A percentile compares a stretch with the other conserved stretches of the same genome.
phyloP scores from a whole-genome alignment of 257 asterid species.

The Nicotiana otophora region DNA sequence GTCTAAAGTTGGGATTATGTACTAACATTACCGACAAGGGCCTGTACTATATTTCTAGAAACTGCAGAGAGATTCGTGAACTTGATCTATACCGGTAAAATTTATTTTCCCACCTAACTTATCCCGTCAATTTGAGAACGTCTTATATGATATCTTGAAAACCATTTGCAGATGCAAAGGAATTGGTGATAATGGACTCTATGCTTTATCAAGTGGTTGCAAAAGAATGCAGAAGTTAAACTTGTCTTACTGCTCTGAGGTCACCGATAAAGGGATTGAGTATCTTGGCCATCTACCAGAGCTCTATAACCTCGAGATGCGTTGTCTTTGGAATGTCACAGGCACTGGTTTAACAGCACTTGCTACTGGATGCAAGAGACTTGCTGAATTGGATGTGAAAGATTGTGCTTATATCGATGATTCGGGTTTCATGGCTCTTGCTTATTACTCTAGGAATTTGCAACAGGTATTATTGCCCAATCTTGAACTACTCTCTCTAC shows the following conservation, averaged over 20 bases:
- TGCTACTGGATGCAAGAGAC: constrained; percentile 59
- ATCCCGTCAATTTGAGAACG: not conserved
- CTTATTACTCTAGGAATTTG: constrained; percentile 56
- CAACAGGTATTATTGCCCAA: constrained; percentile 43
- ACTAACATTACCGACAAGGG: constrained; percentile 57
- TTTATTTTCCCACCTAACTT: not conserved
- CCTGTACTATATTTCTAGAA: constrained; percentile 44
- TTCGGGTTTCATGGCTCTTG: constrained; percentile 66
- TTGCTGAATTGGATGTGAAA: constrained; percentile 59
- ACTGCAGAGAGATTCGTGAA: constrained; percentile 45
- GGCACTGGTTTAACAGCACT: constrained; percentile 54
- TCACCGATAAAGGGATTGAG: constrained; percentile 53
- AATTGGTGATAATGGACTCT: constrained; percentile 57
- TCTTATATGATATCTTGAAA: not conserved
- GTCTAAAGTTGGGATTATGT: constrained; percentile 69
- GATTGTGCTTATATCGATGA: constrained; percentile 46
- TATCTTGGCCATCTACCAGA: constrained; percentile 35
- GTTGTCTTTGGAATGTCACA: constrained; percentile 42
- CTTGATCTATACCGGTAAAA: constrained; percentile 68
- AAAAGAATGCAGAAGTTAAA: constrained; percentile 47
- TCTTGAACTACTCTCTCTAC: not conserved
- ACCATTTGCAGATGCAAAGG: constrained; percentile 45
- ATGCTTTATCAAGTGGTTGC: constrained; percentile 53
- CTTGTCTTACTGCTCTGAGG: constrained; percentile 49
- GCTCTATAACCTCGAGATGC: constrained; percentile 48